These are phyloP conservation scores for Psidium friedrichsthalianum DNA, from an alignment of 345 rosid species.

Conservation along the genomic window DNA sequence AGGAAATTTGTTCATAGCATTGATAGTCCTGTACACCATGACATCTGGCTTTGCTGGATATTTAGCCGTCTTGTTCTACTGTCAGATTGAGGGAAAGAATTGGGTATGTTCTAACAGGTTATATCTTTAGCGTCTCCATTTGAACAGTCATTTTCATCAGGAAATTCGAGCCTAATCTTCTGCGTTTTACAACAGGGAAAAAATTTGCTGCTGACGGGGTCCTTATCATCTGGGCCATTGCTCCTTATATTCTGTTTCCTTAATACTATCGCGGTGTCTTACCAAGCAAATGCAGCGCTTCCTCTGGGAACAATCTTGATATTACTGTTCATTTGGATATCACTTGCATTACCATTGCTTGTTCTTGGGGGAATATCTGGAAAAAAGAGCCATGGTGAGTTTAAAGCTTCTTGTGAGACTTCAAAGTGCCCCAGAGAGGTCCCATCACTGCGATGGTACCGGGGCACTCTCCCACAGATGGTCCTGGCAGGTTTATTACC, in stretches of 20 bases:
- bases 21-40: constrained; percentile 68
- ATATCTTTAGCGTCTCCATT: neutral
- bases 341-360: constrained; percentile 67
- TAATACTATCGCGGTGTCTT: constrained; percentile 60
- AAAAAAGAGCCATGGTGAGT: constrained; percentile 64
- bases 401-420: constrained; percentile 75
- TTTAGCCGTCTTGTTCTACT: constrained; percentile 59
- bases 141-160: neutral
- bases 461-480: constrained; percentile 78
- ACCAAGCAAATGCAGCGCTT: constrained; percentile 71
- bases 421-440: constrained; percentile 76
- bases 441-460: constrained; percentile 74
- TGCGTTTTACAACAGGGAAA: constrained; percentile 39
- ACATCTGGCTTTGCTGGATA: constrained; percentile 89
- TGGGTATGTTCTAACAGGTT: constrained; percentile 37
- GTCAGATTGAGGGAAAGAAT: constrained; percentile 79
- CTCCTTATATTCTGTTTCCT: constrained; percentile 75
- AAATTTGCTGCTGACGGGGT: constrained; percentile 61
- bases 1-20: constrained; percentile 74
- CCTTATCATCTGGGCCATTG: constrained; percentile 71
- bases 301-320: constrained; percentile 76
- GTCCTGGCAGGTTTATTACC: constrained; percentile 13
- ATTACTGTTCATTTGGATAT: constrained; percentile 63
- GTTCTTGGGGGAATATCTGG: constrained; percentile 88
- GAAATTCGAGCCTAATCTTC: neutral